Evolutionary conservation across 805 yeast genomes (phyloP).

Genomic region (Wickerhamomyces chaumierensis): DNA sequence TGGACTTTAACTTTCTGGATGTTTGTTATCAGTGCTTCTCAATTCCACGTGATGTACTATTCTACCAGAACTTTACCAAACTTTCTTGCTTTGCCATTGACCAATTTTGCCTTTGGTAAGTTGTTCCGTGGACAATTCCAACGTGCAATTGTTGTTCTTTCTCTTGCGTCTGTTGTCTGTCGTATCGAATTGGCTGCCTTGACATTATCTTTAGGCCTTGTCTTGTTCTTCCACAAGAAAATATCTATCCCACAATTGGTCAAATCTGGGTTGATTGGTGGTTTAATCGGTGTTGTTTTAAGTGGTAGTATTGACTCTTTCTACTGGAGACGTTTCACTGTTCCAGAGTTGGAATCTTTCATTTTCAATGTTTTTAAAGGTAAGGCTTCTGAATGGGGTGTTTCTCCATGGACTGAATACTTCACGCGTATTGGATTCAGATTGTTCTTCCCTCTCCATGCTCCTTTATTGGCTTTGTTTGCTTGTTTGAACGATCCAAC

Average conservation of each 20-base stretch:
- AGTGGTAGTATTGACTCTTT: constrained; percentile 53
- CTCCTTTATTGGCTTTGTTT: constrained; percentile 24
- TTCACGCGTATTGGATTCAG: constrained; percentile 33
- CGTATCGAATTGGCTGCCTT: constrained; percentile 61
- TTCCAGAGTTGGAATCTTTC: constrained; percentile 72
- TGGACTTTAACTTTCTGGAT: constrained; percentile 42
- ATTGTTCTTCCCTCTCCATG: constrained; percentile 36
- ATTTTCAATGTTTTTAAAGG: constrained; percentile 69
- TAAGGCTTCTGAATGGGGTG: constrained; percentile 73
- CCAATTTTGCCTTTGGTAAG: constrained; percentile 41
- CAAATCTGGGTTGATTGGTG: constrained; percentile 35
- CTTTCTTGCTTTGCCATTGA: constrained; percentile 62
- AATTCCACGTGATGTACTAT: constrained; percentile 75
- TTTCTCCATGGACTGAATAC: constrained; percentile 63
- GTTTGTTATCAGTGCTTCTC: constrained; percentile 44
- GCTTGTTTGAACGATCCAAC: constrained; percentile 27
- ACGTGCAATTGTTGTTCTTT: constrained; percentile 38
- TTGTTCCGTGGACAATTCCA: constrained; percentile 35
- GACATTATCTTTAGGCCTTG: constrained; percentile 35
- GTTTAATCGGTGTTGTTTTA: constrained; percentile 34
- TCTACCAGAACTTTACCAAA: constrained; percentile 86
- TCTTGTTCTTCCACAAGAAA: constrained; percentile 34
- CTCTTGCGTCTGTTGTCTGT: constrained; percentile 57
- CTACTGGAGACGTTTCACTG: constrained; percentile 54
- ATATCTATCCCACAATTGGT: constrained; percentile 29